phyloP scores from a whole-genome alignment of 1,139 yeast genomes.

The Yamadazyma oceani region DNA sequence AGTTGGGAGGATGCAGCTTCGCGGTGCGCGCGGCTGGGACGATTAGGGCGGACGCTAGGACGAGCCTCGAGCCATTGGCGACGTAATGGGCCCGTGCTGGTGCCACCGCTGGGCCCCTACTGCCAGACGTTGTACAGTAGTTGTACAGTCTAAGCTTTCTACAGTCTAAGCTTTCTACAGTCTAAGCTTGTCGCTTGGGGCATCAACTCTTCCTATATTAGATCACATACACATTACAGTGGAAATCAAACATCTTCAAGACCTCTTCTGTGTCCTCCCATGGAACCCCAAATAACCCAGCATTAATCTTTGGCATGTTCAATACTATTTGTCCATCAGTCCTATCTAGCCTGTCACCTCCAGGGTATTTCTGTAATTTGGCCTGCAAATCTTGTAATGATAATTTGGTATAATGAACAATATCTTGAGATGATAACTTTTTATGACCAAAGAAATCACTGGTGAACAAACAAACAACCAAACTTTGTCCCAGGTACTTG shows the following conservation, averaged over 20 bases:
- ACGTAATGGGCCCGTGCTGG: too few species aligned
- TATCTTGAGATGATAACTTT: constrained; percentile 30
- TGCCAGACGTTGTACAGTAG: too few species aligned
- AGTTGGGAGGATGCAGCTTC: too few species aligned
- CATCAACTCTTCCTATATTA: too few species aligned
- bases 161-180: too few species aligned
- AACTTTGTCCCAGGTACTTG: constrained; percentile 22
- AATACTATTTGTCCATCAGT: constrained; percentile 26
- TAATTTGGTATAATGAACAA: constrained; percentile 46
- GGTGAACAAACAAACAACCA: constrained; percentile 69
- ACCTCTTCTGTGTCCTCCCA: constrained; percentile 67
- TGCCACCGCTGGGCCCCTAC: too few species aligned
- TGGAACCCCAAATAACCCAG: constrained; percentile 79
- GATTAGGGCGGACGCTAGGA: too few species aligned
- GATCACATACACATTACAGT: constrained; percentile 13
- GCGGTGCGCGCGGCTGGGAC: too few species aligned
- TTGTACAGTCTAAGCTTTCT: too few species aligned
- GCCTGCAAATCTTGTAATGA: constrained; percentile 47
- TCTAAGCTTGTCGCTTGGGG: too few species aligned
- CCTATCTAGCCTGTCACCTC: constrained; percentile 13
- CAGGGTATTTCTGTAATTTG: constrained; percentile 29
- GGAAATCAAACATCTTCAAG: constrained; percentile 26
- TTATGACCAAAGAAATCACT: constrained; percentile 45
- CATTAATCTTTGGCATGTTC: constrained; percentile 75
- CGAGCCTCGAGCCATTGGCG: too few species aligned